Base-by-base conservation (phyloP, 495 filamentous ascomycete genomes). In the Penicillium subrubescens region DNA sequence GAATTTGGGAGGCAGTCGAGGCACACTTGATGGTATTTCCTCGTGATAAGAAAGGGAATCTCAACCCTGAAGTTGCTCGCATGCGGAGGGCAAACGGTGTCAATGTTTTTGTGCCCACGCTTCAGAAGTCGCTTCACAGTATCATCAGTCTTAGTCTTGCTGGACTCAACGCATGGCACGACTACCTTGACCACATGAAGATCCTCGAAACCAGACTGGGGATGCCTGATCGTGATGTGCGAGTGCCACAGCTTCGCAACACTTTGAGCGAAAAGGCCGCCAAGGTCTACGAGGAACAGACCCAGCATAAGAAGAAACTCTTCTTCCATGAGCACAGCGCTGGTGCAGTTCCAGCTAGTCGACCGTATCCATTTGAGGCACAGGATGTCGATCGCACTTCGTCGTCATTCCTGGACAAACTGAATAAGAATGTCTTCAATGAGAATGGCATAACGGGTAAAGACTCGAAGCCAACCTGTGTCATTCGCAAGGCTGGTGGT, bases 1-100 rank as follows among this genome's bases (percentile, higher is more conserved):
- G 64, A 3, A 65, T 77, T 8, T 74, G 67, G 63, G 67, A 77
- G 53, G 73, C 76, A 0, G 67, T 79, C 15, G 70, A 76, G 48
- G 63, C 73, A 43, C 77, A 79, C 52, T 23, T 79, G 10, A 59
- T 73, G 19, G 62, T 31, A 1, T 57, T 53, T 6, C 64, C 67
- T 23, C 56, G 51, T 7, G 51, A 54, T 34, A 53, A 59, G 12
- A 34, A 52, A 11, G 51, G 51, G 44, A 50, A 34, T 19, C 31
- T 56, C 17, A 65, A 63, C 23, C 52, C 39, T 3, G 54, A 66
- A 12, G 33, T 74, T 14, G 15, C 57, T 6, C 55, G 14, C 35
- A 53, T 77, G 58, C 63, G 71, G 35, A 29, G 61, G 7, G n/a
- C 21, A 4, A 69, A 73, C 21, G 77, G 74, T 5, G 33, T 74